A percentile compares a stretch with the other conserved stretches of the same genome.
Conservation (phyloP, 2,329 filamentous ascomycete species). For the Fusarium poae region DNA sequence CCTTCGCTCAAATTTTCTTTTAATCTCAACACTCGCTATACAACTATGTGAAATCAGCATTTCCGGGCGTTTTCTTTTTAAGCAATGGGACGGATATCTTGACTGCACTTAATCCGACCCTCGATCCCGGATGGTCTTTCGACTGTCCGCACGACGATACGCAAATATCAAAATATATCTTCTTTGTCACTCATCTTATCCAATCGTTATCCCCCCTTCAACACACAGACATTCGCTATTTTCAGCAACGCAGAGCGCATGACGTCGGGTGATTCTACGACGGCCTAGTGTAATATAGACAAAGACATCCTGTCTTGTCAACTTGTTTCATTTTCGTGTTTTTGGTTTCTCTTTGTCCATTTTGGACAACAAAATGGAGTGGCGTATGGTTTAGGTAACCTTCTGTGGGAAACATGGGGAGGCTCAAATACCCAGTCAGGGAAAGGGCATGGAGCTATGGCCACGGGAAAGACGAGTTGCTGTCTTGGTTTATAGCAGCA, state of each 20-base stretch:
- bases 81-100: constrained; percentile 23
- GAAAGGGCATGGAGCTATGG: constrained; percentile 31
- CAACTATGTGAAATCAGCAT: constrained; percentile 39
- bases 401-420: constrained; percentile 33
- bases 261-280: constrained; percentile 45
- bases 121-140: constrained; percentile 25
- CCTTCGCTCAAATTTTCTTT: constrained; percentile 20
- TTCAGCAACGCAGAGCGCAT: constrained; percentile 46
- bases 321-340: constrained; percentile 39
- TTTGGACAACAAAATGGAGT: constrained; percentile 46
- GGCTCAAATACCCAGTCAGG: constrained; percentile 34
- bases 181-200: constrained; percentile 41
- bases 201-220: constrained; percentile 37
- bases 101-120: constrained; percentile 23
- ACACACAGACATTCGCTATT: constrained; percentile 40
- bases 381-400: constrained; percentile 40
- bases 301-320: constrained; percentile 38
- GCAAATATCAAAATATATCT: constrained; percentile 40
- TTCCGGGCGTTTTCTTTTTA: constrained; percentile 39
- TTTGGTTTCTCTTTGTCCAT: constrained; percentile 38
- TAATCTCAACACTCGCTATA: constrained; percentile 28
- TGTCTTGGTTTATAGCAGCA: constrained; percentile 46
- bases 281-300: constrained; percentile 50
- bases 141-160: constrained; percentile 44
- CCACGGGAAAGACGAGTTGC: constrained; percentile 32